phyloP scores from a whole-genome alignment of 441 rosid species.

The Viola pubescens region DNA sequence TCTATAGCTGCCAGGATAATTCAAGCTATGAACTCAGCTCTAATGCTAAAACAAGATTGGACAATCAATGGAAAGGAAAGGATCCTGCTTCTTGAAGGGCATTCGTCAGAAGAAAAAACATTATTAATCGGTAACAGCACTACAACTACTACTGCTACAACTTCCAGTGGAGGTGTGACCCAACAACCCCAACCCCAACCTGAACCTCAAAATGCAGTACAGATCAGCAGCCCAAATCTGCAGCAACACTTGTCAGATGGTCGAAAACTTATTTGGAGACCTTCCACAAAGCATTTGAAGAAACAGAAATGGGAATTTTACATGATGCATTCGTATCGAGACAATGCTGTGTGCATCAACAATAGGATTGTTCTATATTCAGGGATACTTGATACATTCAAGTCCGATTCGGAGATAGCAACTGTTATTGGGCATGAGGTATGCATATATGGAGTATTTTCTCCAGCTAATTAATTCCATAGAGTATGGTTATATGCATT shows the following conservation, averaged over 20 bases:
- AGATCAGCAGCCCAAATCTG: too few species aligned
- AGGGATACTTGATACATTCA: not conserved
- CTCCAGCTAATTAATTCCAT: not conserved
- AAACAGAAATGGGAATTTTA: not conserved
- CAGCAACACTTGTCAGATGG: not conserved
- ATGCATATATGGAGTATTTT: not conserved
- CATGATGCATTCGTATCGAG: not conserved
- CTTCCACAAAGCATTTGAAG: not conserved
- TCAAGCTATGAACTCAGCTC: not conserved
- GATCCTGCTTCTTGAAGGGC: too few species aligned
- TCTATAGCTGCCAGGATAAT: not conserved
- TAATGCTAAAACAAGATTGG: not conserved
- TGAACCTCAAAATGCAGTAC: too few species aligned
- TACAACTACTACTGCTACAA: too few species aligned
- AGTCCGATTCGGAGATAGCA: not conserved
- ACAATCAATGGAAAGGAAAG: not conserved
- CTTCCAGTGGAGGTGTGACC: too few species aligned
- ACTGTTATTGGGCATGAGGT: not conserved
- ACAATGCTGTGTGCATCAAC: not conserved
- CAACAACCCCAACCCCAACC: too few species aligned
- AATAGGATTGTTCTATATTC: not conserved
- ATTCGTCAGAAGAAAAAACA: too few species aligned
- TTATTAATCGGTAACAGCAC: too few species aligned
- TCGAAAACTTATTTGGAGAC: not conserved
- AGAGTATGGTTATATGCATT: too few species aligned